phyloP scores from a whole-genome alignment of 2,329 filamentous ascomycete genomes.

The Ophiosphaerella narmari region DNA sequence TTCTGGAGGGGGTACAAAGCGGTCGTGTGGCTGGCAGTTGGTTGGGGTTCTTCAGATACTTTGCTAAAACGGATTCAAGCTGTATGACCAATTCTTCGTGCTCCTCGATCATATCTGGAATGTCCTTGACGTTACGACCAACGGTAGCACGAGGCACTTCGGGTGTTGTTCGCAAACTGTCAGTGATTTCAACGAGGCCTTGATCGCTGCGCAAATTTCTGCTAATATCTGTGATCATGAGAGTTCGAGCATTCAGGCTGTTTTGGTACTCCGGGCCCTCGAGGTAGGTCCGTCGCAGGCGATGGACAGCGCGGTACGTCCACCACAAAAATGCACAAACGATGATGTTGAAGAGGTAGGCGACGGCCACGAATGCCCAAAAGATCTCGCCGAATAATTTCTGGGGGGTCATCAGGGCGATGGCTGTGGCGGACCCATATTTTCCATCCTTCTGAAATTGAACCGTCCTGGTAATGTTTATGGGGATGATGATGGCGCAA shows the following conservation, averaged over 20 bases:
- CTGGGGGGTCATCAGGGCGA: constrained; percentile 48
- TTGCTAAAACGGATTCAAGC: constrained; percentile 82
- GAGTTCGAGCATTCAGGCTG: constrained; percentile 74
- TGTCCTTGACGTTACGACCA: constrained; percentile 87
- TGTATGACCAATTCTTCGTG: constrained; percentile 81
- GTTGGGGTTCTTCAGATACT: constrained; percentile 86
- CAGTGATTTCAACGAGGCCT: constrained; percentile 82
- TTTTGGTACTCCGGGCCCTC: constrained; percentile 85
- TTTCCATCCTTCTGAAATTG: constrained; percentile 16
- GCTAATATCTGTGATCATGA: constrained; percentile 81
- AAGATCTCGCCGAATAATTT: constrained; percentile 55
- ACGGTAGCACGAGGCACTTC: constrained; percentile 80
- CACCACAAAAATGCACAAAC: constrained; percentile 84
- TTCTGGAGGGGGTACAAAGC: constrained; percentile 77
- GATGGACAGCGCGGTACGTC: constrained; percentile 78
- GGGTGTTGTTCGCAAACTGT: constrained; percentile 76
- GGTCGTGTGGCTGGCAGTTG: constrained; percentile 78
- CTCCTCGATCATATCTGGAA: constrained; percentile 82
- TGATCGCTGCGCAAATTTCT: constrained; percentile 79
- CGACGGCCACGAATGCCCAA: constrained; percentile 64
- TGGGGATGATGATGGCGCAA: constrained; percentile 77
- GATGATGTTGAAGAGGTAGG: constrained; percentile 72
- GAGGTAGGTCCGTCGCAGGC: constrained; percentile 77
- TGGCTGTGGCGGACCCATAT: constrained; percentile 8
- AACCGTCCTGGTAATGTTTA: constrained; percentile 62